phyloP scores from a whole-genome alignment of 2,329 filamentous ascomycete genomes.

The Mycosphaerella arachidis region DNA sequence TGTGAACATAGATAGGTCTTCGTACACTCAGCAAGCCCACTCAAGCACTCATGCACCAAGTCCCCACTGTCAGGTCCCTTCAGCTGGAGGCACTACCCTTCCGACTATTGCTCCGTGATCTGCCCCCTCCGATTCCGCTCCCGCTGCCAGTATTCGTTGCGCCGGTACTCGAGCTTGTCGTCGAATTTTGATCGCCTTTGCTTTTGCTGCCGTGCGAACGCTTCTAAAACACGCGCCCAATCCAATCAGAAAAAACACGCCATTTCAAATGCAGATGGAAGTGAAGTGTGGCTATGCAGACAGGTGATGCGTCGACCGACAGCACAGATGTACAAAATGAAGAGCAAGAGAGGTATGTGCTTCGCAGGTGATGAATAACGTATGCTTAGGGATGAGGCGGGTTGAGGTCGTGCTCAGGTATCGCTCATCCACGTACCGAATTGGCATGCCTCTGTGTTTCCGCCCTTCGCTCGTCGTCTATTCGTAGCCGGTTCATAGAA shows the following conservation, averaged over 20 bases:
- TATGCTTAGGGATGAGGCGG: slow-evolving; percentile 20
- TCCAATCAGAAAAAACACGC: slow-evolving; percentile 23
- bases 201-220: slow-evolving; percentile 22
- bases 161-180: slow-evolving; percentile 8
- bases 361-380: slow-evolving; percentile 4
- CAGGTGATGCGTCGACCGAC: slow-evolving; percentile 1
- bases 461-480: slow-evolving; percentile 70
- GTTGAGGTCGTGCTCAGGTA: slow-evolving; percentile 16
- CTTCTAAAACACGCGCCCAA: slow-evolving; percentile 20
- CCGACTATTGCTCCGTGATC: slow-evolving; percentile 18
- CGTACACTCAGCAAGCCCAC: background rate
- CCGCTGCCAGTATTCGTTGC: slow-evolving; percentile 11
- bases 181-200: slow-evolving; percentile 18
- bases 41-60: background rate
- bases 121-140: slow-evolving; percentile 16
- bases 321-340: slow-evolving; percentile 8
- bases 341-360: slow-evolving; percentile 14
- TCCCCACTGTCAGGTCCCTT: background rate
- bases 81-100: slow-evolving; percentile 15
- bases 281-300: slow-evolving; percentile 15
- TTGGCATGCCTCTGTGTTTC: slow-evolving; percentile 28
- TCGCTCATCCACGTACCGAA: slow-evolving; percentile 35
- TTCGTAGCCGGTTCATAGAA: slow-evolving; percentile 79
- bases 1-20: background rate
- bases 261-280: slow-evolving; percentile 11